Percentiles rank a stretch among this genome's conserved stretches.
Conservation (phyloP, 2,329 filamentous ascomycete species). For the Venturia aucupariae region DNA sequence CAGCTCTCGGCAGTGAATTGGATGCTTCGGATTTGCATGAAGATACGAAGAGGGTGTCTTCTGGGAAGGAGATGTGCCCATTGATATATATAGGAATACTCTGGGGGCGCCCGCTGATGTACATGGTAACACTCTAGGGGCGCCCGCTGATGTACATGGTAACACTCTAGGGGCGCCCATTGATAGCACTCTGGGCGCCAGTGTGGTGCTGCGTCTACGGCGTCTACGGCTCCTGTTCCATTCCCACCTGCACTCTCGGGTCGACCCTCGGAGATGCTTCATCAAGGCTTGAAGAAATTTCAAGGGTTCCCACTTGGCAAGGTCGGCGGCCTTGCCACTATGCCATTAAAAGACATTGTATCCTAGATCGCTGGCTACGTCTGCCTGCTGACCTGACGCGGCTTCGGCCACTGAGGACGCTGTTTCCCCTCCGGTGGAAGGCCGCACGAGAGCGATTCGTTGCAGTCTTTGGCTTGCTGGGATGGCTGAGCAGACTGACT, state of each 20-base stretch:
- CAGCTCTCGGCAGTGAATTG: not conserved
- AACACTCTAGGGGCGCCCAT: too few relatives aligned
- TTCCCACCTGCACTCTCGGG: not conserved
- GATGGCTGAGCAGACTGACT: not conserved
- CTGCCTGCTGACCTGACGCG: slow-evolving; percentile 5
- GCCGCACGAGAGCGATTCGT: not conserved
- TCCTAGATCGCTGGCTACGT: not conserved
- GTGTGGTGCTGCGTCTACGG: not conserved
- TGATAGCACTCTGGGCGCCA: too few relatives aligned
- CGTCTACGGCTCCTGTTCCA: not conserved
- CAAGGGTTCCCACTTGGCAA: not conserved
- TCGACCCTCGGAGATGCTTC: not conserved
- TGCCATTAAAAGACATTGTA: not conserved
- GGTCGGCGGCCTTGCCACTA: not conserved
- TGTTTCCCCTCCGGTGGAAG: not conserved
- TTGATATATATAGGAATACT: not conserved
- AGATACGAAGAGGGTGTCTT: not conserved
- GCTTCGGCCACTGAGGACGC: not conserved
- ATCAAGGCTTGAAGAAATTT: not conserved
- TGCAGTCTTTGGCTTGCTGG: not conserved
- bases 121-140: too few relatives aligned
- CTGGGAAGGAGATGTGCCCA: not conserved
- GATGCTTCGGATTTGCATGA: not conserved
- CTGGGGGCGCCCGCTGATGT: too few relatives aligned
- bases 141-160: too few relatives aligned